These are phyloP conservation scores for Rhodomyrtus tomentosa DNA, from an alignment of 345 rosid genomes.

Conservation along the genomic window DNA sequence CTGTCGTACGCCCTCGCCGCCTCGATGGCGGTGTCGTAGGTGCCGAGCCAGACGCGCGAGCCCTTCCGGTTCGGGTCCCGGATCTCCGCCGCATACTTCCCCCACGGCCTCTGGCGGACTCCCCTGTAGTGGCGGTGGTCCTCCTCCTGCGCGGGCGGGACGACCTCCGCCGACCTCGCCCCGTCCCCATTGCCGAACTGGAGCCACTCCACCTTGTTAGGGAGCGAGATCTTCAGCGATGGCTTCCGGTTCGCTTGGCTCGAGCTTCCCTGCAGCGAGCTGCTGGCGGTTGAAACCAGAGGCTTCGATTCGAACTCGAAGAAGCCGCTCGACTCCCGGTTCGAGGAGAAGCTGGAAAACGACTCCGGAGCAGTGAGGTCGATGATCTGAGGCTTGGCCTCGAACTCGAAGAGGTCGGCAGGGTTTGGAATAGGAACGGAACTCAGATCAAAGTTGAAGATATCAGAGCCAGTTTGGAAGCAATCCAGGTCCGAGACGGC, in stretches of 20 bases:
- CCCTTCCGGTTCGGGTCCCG: conserved; percentile 79
- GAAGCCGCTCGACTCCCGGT: conserved; percentile 1
- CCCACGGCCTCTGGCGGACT: conserved; percentile 92
- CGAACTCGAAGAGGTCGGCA: not conserved
- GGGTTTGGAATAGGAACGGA: not conserved
- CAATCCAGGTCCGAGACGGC: conserved; percentile 3
- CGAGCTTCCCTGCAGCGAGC: not conserved
- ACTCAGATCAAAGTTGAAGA: conserved; percentile 3
- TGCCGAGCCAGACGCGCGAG: conserved; percentile 79
- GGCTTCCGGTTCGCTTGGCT: conserved; percentile 10
- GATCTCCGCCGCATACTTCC: conserved; percentile 94
- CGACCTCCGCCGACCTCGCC: conserved; percentile 6
- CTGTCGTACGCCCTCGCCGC: conserved; percentile 87
- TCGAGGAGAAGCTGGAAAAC: conserved; percentile 1
- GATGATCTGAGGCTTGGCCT: not conserved
- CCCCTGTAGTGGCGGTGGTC: conserved; percentile 56
- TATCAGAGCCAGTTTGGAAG: conserved; percentile 3
- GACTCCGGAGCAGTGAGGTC: not conserved
- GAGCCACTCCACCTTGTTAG: conserved; percentile 43
- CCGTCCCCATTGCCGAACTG: conserved; percentile 17
- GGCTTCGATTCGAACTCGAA: conserved; percentile 35
- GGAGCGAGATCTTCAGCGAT: conserved; percentile 40
- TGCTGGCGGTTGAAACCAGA: conserved; percentile 12
- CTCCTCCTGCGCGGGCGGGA: not conserved
- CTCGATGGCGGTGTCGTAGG: conserved; percentile 55